phyloP scores from a whole-genome alignment of 768 basidiomycete genomes.

The Mycena maculata region DNA sequence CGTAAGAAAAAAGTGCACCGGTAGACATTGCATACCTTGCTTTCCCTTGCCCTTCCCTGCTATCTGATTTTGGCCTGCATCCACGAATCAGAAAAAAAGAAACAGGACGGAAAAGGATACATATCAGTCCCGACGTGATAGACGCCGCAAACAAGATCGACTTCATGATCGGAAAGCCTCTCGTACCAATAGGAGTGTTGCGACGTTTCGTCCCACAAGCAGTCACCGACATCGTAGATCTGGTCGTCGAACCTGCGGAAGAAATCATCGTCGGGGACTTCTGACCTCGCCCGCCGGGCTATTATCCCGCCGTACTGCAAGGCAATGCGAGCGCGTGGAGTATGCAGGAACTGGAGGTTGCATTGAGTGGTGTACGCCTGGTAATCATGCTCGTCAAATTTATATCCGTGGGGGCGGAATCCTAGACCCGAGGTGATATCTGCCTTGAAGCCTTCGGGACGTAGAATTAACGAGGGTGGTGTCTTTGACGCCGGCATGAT shows the following conservation, averaged over 20 bases:
- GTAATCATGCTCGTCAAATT: neutral
- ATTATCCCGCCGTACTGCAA: too few species aligned
- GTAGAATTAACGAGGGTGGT: neutral
- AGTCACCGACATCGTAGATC: neutral
- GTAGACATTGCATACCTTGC: too few species aligned
- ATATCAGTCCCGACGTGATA: slow-evolving; percentile 4
- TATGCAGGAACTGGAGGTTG: too few species aligned
- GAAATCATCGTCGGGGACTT: neutral
- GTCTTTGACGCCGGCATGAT: neutral
- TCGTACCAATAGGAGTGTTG: neutral
- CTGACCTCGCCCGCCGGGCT: too few species aligned
- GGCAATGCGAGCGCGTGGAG: too few species aligned
- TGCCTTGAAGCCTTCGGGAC: neutral
- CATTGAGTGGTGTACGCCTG: too few species aligned
- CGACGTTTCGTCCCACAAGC: slow-evolving; percentile 1
- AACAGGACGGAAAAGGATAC: neutral
- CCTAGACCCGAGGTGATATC: neutral
- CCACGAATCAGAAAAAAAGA: neutral
- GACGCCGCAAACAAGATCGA: too few species aligned
- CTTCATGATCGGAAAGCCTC: neutral
- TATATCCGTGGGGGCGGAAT: neutral
- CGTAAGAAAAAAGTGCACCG: too few species aligned
- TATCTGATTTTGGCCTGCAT: neutral
- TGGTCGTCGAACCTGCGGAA: neutral
- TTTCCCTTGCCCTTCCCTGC: too few species aligned